Evolutionary conservation across 257 asterid species (phyloP).

Genomic region (Petrea volubilis): DNA sequence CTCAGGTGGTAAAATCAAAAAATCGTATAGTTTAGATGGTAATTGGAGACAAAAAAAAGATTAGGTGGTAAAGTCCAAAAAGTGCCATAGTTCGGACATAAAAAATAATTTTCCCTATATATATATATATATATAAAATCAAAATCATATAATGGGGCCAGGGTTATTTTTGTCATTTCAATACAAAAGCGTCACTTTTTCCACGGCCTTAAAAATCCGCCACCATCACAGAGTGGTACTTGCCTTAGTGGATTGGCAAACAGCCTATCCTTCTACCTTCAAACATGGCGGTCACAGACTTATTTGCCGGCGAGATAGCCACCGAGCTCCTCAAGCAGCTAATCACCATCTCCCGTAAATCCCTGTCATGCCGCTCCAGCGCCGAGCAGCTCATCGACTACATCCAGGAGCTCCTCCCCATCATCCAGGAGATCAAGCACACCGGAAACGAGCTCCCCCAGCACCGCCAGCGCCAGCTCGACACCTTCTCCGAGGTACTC

Average conservation of each 20-base stretch:
- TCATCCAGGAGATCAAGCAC: conserved; percentile 78
- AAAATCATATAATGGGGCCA: neutral
- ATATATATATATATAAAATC: neutral
- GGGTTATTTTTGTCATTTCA: conserved; percentile 2
- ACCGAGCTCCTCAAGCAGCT: conserved; percentile 82
- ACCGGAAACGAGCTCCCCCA: conserved; percentile 79
- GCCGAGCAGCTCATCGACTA: conserved; percentile 62
- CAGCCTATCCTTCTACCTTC: neutral
- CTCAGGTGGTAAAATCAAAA: too few species aligned
- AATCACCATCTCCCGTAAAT: conserved; percentile 47
- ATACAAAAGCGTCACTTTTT: neutral
- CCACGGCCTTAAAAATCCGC: conserved; percentile 1
- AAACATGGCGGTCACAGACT: conserved; percentile 80
- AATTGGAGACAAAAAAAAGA: too few species aligned
- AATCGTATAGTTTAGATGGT: too few species aligned
- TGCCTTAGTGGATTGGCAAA: neutral
- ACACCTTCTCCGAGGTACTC: conserved; percentile 58
- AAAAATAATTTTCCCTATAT: too few species aligned
- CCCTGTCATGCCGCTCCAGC: conserved; percentile 62
- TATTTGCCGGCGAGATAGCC: conserved; percentile 88
- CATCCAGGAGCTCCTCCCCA: conserved; percentile 59
- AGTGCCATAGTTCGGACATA: too few species aligned
- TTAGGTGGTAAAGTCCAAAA: too few species aligned
- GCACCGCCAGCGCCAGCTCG: conserved; percentile 84
- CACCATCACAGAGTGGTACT: neutral